Base-by-base conservation (phyloP, 148 eudicot genomes). In the Fallopia convolvulus region DNA sequence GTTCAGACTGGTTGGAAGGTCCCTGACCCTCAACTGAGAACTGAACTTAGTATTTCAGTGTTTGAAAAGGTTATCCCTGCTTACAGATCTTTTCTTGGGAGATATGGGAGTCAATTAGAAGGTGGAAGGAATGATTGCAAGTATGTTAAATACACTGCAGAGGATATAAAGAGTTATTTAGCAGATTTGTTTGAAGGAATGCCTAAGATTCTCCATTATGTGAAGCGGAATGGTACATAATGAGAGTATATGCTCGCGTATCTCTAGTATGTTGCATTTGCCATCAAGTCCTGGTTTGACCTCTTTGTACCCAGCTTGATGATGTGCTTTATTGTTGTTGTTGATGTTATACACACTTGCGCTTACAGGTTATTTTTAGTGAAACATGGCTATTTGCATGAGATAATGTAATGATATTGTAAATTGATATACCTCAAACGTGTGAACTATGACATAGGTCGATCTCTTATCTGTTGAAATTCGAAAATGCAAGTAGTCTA, bases 1-100 rank as follows among this genome's bases (percentile, higher is more conserved):
- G 79, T 80, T 50, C 99, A 96, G 79, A 87, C 98, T 44, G 86
- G 89, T 49, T 96, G 99, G 99, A 89, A 91, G 82, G 98, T 96
- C 65, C 90, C 98, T 7, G 98, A 96, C 85, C 82, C 89, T 32
- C 99, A 96, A 81, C 94, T 96, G 40, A 88, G 97, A 49, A 88
- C 86, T 9, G 99, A 96, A 80, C 99, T 96, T 74, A 75, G 89
- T 76, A 96, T 96, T 79, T 96, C 98, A 7, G 89, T 96, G 83
- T 91, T 94, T 1, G 99, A 93, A 83, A 91, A 85, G 77, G 88
- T 96, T 40, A 75, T 93, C 72, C 97, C 97, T 32, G 99, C 99
- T 1, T 91, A 91, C 68, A 91, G 99, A 44, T 78, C 94, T 3
- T 96, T 96, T 82, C 68, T 91, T 80, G 99, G 99, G 76, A 85